Evolutionary conservation across 2,329 filamentous ascomycete genomes (phyloP).

Genomic region (Fusarium incarnatum): DNA sequence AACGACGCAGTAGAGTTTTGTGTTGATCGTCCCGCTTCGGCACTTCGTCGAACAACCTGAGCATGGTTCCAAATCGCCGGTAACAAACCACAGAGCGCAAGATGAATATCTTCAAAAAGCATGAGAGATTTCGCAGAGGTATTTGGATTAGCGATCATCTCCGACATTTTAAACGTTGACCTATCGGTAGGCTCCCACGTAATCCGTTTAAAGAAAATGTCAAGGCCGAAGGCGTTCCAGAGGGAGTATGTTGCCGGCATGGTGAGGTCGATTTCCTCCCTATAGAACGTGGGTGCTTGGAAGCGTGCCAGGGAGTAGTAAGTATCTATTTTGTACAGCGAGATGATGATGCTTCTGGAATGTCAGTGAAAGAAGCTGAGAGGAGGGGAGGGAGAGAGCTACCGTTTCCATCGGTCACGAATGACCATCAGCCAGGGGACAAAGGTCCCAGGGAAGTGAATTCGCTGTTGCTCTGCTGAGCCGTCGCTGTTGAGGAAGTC

Average conservation of each 20-base stretch:
- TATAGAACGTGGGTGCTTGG: slow-evolving; percentile 49
- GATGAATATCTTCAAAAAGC: slow-evolving; percentile 52
- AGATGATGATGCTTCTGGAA: slow-evolving; percentile 48
- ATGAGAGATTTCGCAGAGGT: slow-evolving; percentile 44
- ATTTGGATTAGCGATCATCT: slow-evolving; percentile 47
- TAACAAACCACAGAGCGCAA: slow-evolving; percentile 48
- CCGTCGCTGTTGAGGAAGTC: slow-evolving; percentile 53
- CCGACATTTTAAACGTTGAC: slow-evolving; percentile 47
- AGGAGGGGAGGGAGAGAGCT: not conserved
- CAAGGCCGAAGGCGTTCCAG: slow-evolving; percentile 55
- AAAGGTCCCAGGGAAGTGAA: slow-evolving; percentile 53
- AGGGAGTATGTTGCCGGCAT: slow-evolving; percentile 51
- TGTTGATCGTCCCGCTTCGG: slow-evolving; percentile 13
- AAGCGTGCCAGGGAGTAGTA: slow-evolving; percentile 51
- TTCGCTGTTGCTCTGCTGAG: slow-evolving; percentile 51
- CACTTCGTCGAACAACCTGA: slow-evolving; percentile 42
- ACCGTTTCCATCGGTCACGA: slow-evolving; percentile 54
- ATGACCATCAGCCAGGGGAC: slow-evolving; percentile 50
- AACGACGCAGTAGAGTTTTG: slow-evolving; percentile 34
- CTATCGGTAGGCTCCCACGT: slow-evolving; percentile 50
- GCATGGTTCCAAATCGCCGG: slow-evolving; percentile 50
- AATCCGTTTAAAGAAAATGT: slow-evolving; percentile 52
- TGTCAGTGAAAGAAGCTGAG: not conserved
- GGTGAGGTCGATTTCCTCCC: slow-evolving; percentile 54
- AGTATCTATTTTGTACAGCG: slow-evolving; percentile 54